phyloP scores from a whole-genome alignment of 1,139 yeast species.

The Magnusiomyces paraingens region DNA sequence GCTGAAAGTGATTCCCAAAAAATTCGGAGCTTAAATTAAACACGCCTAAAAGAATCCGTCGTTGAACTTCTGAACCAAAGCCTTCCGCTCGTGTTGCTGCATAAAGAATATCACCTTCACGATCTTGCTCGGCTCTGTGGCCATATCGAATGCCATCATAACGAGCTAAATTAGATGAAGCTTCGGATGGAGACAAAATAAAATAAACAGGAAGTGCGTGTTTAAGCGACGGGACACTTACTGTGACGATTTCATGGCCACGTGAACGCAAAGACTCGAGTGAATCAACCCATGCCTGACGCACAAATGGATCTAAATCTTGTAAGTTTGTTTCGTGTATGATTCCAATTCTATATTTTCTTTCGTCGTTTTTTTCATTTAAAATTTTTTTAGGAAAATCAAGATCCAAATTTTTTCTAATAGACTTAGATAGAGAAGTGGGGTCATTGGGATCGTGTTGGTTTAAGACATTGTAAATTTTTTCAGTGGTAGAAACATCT shows the following conservation, averaged over 20 bases:
- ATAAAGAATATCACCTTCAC: slow-evolving; percentile 39
- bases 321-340: slow-evolving; percentile 57
- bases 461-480: slow-evolving; percentile 54
- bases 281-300: slow-evolving; percentile 42
- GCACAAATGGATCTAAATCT: slow-evolving; percentile 47
- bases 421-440: slow-evolving; percentile 48
- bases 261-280: slow-evolving; percentile 39
- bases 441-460: slow-evolving; percentile 70
- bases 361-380: slow-evolving; percentile 14
- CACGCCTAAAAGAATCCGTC: slow-evolving; percentile 78
- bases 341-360: slow-evolving; percentile 53
- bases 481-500: slow-evolving; percentile 39
- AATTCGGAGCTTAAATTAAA: slow-evolving; percentile 74
- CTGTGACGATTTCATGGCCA: slow-evolving; percentile 54
- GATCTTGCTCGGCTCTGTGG: slow-evolving; percentile 38
- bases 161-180: slow-evolving; percentile 82
- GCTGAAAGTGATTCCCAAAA: slow-evolving; percentile 67
- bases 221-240: slow-evolving; percentile 64
- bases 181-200: slow-evolving; percentile 87
- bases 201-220: slow-evolving; percentile 77
- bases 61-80: slow-evolving; percentile 77
- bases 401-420: slow-evolving; percentile 21
- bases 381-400: slow-evolving; percentile 9
- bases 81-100: slow-evolving; percentile 55
- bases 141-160: slow-evolving; percentile 92